These are phyloP conservation scores for Pseudopyricularia cyperi DNA, from an alignment of 2,329 filamentous ascomycete species.

Conservation along the genomic window DNA sequence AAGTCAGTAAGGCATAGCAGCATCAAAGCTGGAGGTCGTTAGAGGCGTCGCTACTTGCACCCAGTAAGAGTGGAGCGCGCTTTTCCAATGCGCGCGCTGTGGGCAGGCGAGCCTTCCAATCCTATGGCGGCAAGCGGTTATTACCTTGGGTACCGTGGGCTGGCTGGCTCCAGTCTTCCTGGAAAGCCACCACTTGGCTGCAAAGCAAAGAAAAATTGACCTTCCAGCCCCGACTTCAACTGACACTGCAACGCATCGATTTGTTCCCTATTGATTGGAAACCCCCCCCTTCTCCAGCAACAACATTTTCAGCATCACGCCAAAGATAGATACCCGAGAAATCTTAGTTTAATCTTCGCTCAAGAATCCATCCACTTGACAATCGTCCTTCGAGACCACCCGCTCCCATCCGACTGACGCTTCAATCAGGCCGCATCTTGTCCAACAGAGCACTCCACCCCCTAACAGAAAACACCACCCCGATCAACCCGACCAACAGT, in stretches of 20 bases:
- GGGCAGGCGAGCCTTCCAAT: too few species aligned
- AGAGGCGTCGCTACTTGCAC: not conserved
- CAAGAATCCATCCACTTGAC: not conserved
- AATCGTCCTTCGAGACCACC: not conserved
- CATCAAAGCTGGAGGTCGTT: not conserved
- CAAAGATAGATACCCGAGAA: not conserved
- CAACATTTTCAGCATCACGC: not conserved
- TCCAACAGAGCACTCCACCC: not conserved
- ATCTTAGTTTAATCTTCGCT: not conserved
- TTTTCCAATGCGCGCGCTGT: not conserved
- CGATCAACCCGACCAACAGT: not conserved
- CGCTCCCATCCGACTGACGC: not conserved
- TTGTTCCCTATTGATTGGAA: not conserved
- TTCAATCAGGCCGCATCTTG: not conserved
- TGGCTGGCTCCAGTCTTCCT: not conserved
- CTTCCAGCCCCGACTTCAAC: not conserved
- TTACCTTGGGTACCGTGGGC: too few species aligned
- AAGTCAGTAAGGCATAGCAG: not conserved
- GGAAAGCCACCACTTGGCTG: not conserved
- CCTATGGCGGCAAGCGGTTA: too few species aligned
- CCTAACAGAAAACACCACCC: not conserved
- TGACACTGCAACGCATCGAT: not conserved
- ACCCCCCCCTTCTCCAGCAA: not conserved
- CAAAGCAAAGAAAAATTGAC: conserved; percentile 1
- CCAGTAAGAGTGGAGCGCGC: conserved; percentile 1